These are phyloP conservation scores for Lodderomyces margitis DNA, from an alignment of 1,139 yeast genomes.

Conservation along the genomic window DNA sequence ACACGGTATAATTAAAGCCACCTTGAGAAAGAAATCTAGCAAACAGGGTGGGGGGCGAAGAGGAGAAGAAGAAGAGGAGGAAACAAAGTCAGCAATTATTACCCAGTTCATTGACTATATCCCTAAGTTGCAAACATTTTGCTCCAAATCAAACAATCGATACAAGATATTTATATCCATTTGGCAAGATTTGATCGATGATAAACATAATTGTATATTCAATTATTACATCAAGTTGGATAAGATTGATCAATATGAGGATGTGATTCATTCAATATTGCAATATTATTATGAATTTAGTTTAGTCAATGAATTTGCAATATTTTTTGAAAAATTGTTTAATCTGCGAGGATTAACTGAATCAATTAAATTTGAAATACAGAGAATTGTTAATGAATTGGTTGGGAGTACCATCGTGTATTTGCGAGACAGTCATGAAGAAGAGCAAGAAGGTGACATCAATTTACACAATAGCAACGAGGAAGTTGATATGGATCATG, in stretches of 20 bases:
- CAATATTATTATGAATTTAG: slow-evolving; percentile 25
- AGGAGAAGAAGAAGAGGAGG: slow-evolving; percentile 13
- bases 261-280: slow-evolving; percentile 25
- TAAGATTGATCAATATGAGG: slow-evolving; percentile 26
- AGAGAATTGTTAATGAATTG: slow-evolving; percentile 25
- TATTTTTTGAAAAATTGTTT: slow-evolving; percentile 17
- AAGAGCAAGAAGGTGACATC: background rate
- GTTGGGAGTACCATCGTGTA: slow-evolving; percentile 9
- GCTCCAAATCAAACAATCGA: slow-evolving; percentile 20
- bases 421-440: slow-evolving; percentile 11
- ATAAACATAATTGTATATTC: slow-evolving; percentile 15
- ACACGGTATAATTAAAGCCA: slow-evolving; percentile 22
- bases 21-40: slow-evolving; percentile 16
- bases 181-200: slow-evolving; percentile 28
- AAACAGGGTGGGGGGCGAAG: slow-evolving; percentile 11
- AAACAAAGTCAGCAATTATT: slow-evolving; percentile 17
- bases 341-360: slow-evolving; percentile 19
- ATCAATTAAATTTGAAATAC: slow-evolving; percentile 24
- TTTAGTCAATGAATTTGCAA: slow-evolving; percentile 16
- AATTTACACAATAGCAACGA: no score
- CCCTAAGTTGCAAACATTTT: slow-evolving; percentile 21
- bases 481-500: slow-evolving; percentile 1
- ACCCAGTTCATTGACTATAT: slow-evolving; percentile 24
- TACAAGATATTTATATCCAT: slow-evolving; percentile 26
- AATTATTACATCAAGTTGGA: slow-evolving; percentile 25